Conservation (phyloP, 1,284 basidiomycete species). For the Microbotryum intermedium region DNA sequence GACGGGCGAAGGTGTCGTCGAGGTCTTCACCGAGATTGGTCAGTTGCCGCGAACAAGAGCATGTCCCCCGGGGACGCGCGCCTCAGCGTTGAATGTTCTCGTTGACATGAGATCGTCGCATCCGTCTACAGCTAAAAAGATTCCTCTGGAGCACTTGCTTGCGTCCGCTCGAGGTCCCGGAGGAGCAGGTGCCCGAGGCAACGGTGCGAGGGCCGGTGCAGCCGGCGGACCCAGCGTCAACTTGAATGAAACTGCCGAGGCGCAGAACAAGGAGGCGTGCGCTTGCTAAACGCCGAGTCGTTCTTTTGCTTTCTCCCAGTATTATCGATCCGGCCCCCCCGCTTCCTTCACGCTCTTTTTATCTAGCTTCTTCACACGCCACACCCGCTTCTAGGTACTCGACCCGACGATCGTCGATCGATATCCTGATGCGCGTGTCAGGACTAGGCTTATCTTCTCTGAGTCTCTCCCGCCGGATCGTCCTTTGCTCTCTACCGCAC, state of each 20-base stretch:
- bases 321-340: constrained; percentile 2
- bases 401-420: too few species aligned
- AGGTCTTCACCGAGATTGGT: constrained; percentile 98
- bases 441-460: too few species aligned
- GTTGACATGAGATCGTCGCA: too few species aligned
- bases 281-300: constrained; percentile 48
- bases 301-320: constrained; percentile 9
- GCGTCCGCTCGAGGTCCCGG: constrained; percentile 41
- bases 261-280: constrained; percentile 65
- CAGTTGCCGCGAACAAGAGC: constrained; percentile 35
- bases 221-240: constrained; percentile 56
- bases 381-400: too few species aligned
- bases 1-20: constrained; percentile 91
- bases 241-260: constrained; percentile 55
- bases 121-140: constrained; percentile 68
- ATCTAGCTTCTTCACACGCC: too few species aligned
- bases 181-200: constrained; percentile 6
- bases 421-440: too few species aligned
- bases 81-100: constrained; percentile 16
- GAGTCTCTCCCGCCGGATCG: too few species aligned
- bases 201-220: not conserved
- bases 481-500: too few species aligned
- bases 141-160: constrained; percentile 85
- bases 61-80: constrained; percentile 20
- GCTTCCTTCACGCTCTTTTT: not conserved